Evolutionary conservation across 2,329 filamentous ascomycete species (phyloP).

Genomic region (Coniochaeta hoffmannii): DNA sequence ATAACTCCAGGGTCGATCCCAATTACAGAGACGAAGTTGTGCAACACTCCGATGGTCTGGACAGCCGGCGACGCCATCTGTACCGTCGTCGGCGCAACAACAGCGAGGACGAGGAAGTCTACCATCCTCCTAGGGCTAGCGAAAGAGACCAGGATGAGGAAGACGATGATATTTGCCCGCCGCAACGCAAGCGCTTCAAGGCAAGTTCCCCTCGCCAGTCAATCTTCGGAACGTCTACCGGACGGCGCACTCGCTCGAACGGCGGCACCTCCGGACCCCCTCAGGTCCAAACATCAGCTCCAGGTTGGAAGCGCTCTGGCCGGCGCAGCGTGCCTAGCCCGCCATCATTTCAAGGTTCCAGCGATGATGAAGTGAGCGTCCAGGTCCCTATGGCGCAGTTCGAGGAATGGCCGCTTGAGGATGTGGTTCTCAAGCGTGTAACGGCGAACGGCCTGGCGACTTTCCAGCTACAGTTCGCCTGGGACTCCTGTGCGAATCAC

Average conservation of each 20-base stretch:
- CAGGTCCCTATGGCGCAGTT: constrained; percentile 2
- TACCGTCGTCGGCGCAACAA: not conserved
- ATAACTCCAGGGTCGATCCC: not conserved
- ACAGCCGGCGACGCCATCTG: no score
- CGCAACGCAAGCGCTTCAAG: constrained; percentile 4
- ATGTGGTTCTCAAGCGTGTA: constrained; percentile 4
- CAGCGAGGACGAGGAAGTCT: constrained; percentile 3
- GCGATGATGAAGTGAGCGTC: not conserved
- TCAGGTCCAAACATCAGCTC: constrained; percentile 3
- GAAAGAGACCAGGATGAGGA: constrained; percentile 4
- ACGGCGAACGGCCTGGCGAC: not conserved
- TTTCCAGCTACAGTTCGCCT: no score
- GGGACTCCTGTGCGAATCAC: no score
- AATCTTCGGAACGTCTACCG: not conserved
- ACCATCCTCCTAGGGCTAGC: constrained; percentile 1
- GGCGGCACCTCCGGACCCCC: constrained; percentile 3
- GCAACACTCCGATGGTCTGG: not conserved
- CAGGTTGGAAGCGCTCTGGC: not conserved
- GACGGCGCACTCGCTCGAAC: not conserved
- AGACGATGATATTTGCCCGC: constrained; percentile 5
- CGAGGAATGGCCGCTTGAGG: constrained; percentile 5
- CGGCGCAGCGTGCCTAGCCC: constrained; percentile 2
- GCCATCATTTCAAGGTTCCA: not conserved
- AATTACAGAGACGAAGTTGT: not conserved
- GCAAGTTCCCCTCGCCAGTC: not conserved